Percentiles rank a stretch among this genome's conserved stretches.
Conservation (phyloP, 1,284 basidiomycete species). For the Cryptococcus sp. region DNA sequence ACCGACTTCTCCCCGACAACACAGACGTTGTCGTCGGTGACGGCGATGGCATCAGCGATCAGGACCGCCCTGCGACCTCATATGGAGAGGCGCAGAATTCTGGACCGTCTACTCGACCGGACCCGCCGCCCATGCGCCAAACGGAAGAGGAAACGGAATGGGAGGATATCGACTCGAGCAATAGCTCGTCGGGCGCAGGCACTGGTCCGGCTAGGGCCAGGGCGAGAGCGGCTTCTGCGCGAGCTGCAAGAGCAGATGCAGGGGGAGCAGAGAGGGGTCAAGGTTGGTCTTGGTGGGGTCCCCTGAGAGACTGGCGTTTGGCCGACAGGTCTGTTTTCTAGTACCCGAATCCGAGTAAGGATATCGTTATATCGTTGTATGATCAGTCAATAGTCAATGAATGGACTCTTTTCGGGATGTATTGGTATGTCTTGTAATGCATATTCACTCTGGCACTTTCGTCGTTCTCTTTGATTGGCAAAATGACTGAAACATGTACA, state of each 20-base stretch:
- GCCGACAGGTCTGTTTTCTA: slow-evolving; percentile 26
- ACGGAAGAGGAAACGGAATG: slow-evolving; percentile 25
- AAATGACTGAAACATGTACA: too few species aligned
- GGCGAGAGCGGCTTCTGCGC: slow-evolving; percentile 1
- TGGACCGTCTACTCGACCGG: slow-evolving; percentile 1
- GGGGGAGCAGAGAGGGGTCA: slow-evolving; percentile 16
- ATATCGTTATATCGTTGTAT: neutral
- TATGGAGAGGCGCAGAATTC: slow-evolving; percentile 1
- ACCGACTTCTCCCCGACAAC: slow-evolving; percentile 20
- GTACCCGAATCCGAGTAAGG: neutral
- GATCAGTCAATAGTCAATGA: neutral
- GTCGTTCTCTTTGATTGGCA: too few species aligned
- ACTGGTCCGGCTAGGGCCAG: slow-evolving; percentile 3
- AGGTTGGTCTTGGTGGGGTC: slow-evolving; percentile 52
- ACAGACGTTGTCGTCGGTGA: slow-evolving; percentile 2
- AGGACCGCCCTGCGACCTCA: slow-evolving; percentile 63
- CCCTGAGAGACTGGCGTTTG: slow-evolving; percentile 46
- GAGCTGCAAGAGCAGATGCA: slow-evolving; percentile 1
- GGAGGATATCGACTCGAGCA: slow-evolving; percentile 30
- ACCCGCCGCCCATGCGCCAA: neutral
- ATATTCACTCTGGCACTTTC: too few species aligned
- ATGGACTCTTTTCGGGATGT: too few species aligned
- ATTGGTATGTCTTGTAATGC: too few species aligned
- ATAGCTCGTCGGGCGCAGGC: slow-evolving; percentile 4
- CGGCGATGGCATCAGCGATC: slow-evolving; percentile 8